phyloP scores from a whole-genome alignment of 1,284 basidiomycete genomes.

The Athelia psychrophila region DNA sequence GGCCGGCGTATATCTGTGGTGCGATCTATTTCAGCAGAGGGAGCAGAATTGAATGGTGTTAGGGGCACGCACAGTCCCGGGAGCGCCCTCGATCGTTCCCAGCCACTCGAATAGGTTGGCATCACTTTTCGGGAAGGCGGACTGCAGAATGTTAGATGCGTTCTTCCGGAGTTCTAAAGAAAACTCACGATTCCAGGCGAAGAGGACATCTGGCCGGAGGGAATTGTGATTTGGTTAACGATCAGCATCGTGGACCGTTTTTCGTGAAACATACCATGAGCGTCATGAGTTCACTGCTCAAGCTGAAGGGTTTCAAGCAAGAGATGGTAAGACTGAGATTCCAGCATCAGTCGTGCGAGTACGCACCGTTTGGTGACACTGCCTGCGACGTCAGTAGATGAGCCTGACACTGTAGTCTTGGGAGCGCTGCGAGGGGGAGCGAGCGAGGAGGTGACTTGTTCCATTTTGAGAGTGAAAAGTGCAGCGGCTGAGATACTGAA shows the following conservation, averaged over 20 bases:
- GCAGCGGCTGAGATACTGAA: background rate
- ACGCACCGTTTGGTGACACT: slow-evolving; percentile 78
- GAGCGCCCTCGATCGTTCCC: slow-evolving; percentile 78
- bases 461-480: slow-evolving; percentile 40
- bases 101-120: slow-evolving; percentile 82
- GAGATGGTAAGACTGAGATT: background rate
- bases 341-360: background rate
- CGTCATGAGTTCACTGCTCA: slow-evolving; percentile 81
- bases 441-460: slow-evolving; percentile 68
- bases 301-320: slow-evolving; percentile 34
- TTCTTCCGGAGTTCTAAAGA: background rate
- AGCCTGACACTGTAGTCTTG: slow-evolving; percentile 52
- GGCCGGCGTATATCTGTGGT: slow-evolving; percentile 69
- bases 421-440: slow-evolving; percentile 52
- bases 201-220: slow-evolving; percentile 69
- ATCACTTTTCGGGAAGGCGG: slow-evolving; percentile 81
- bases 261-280: slow-evolving; percentile 59
- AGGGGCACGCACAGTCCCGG: slow-evolving; percentile 60
- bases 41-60: background rate
- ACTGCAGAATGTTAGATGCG: slow-evolving; percentile 39
- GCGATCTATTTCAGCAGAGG: background rate
- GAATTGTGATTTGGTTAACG: slow-evolving; percentile 57
- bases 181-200: slow-evolving; percentile 78
- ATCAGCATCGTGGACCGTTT: slow-evolving; percentile 71
- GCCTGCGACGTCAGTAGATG: slow-evolving; percentile 55